Base-by-base conservation (phyloP, 2,329 filamentous ascomycete genomes). In the Fusarium haematococcum region DNA sequence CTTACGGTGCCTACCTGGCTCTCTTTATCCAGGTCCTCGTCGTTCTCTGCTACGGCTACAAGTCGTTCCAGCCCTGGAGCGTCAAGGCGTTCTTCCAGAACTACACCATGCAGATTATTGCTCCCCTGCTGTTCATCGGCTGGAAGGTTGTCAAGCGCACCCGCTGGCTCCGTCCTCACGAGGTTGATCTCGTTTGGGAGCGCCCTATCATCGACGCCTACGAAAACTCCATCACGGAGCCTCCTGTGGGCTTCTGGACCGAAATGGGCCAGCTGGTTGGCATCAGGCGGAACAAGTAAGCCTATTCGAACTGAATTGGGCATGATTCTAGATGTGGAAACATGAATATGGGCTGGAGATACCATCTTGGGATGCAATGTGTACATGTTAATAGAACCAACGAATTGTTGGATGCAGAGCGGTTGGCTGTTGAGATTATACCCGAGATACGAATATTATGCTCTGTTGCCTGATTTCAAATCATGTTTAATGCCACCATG, bases 91-190 rank as follows among this genome's bases (percentile, higher is more conserved):
- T 89, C 78, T 84, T 88, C 80, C 81, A 84, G 20, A 88, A 88
- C 83, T 91, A 91, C 81, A 87, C 87, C 32, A 90, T 91, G 87
- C 83, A 88, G 69, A 80, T 90, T 16, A 79, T 91, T 27, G 86
- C 87, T 0, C 85, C 87, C 9, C 78, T 89, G 39, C 81, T 90
- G 32, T 92, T 88, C 78, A 62, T 87, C 23, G 85, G 85, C 75
- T 94, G 91, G 90, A 94, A 94, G 82, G 9, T 93, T 1, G 23
- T 90, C 79, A 90, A 91, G 83, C 85, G 84, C 66, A 93, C 91
- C 2, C 86, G 85, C 68, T 83, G 88, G 61, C 83, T 91, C 20
- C 82, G 82, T 3, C 83, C 91, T 0, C 79, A 84, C 6, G 88
- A 93, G 77, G 86, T 87, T 4, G 90, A 92, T 76, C 84, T 92